Conservation (phyloP, 31 red algal species). For the Endocladia muricata region DNA sequence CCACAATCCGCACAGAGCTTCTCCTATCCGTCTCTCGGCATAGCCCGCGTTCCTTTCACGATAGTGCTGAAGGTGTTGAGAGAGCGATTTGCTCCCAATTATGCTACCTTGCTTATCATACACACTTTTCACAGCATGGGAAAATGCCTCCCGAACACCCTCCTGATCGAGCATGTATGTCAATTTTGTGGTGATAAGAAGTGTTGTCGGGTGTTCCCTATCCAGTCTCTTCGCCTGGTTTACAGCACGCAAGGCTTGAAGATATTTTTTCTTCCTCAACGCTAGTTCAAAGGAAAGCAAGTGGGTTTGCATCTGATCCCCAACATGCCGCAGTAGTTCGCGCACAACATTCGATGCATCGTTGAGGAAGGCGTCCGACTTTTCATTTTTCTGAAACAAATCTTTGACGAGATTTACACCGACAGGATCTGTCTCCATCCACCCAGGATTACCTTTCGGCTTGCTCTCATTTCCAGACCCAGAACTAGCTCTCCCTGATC, state of each 20-base stretch:
- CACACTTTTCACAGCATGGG: constrained; percentile 34
- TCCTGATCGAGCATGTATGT: constrained; percentile 14
- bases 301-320: constrained; percentile 35
- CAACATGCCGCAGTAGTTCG: constrained; percentile 37
- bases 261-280: constrained; percentile 38
- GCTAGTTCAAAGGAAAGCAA: constrained; percentile 45
- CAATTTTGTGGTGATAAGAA: constrained; percentile 27
- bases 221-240: constrained; percentile 28
- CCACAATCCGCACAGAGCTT: constrained; percentile 25
- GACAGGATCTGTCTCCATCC: constrained; percentile 88
- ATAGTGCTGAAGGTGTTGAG: constrained; percentile 33
- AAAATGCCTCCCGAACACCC: constrained; percentile 2
- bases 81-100: constrained; percentile 13
- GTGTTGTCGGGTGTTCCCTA: constrained; percentile 18
- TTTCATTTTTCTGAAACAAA: constrained; percentile 31
- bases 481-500: constrained; percentile 6
- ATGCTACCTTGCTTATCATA: constrained; percentile 44
- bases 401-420: constrained; percentile 59
- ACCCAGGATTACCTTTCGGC: constrained; percentile 41
- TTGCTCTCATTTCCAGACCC: constrained; percentile 35
- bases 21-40: constrained; percentile 45
- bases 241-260: constrained; percentile 58
- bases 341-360: constrained; percentile 47
- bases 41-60: constrained; percentile 23
- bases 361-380: constrained; percentile 14